phyloP scores from a whole-genome alignment of 148 eudicot genomes.

The Amaranthus hypochondriacus region DNA sequence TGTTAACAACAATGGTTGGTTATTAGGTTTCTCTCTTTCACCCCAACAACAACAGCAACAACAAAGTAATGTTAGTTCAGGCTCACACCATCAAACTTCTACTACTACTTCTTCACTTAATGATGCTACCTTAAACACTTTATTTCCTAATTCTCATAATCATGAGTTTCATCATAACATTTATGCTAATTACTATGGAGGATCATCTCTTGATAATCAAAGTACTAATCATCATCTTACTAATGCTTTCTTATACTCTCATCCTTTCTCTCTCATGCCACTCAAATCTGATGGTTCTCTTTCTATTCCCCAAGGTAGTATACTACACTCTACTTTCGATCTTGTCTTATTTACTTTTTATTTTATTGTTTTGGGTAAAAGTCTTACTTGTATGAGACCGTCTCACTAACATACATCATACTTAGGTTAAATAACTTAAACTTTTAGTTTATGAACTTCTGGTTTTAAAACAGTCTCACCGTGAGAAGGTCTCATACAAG shows the following conservation, averaged over 20 bases:
- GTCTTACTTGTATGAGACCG: too few relatives aligned
- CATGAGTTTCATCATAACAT: conserved; percentile 21
- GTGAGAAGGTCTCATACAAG: too few relatives aligned
- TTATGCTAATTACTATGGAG: conserved; percentile 35
- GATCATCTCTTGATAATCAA: conserved; percentile 21
- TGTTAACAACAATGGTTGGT: conserved; percentile 30
- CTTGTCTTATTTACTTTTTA: background rate
- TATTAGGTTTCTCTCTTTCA: conserved; percentile 45
- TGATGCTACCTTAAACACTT: conserved; percentile 18
- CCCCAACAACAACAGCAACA: conserved; percentile 29
- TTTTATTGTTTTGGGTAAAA: background rate
- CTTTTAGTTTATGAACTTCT: too few relatives aligned
- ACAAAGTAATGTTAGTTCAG: conserved; percentile 19
- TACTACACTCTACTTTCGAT: background rate
- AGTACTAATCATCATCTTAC: background rate
- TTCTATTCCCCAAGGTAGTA: conserved; percentile 66
- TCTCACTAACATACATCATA: too few relatives aligned
- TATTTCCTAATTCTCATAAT: conserved; percentile 26
- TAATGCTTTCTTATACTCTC: conserved; percentile 25
- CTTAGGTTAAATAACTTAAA: too few relatives aligned
- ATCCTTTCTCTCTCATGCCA: conserved; percentile 68
- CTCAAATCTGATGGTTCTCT: conserved; percentile 89
- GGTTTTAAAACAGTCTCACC: too few relatives aligned
- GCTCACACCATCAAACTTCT: conserved; percentile 21
- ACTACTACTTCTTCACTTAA: conserved; percentile 19